Conservation (phyloP, 306 rosid genomes). For the Leucaena leucocephala region DNA sequence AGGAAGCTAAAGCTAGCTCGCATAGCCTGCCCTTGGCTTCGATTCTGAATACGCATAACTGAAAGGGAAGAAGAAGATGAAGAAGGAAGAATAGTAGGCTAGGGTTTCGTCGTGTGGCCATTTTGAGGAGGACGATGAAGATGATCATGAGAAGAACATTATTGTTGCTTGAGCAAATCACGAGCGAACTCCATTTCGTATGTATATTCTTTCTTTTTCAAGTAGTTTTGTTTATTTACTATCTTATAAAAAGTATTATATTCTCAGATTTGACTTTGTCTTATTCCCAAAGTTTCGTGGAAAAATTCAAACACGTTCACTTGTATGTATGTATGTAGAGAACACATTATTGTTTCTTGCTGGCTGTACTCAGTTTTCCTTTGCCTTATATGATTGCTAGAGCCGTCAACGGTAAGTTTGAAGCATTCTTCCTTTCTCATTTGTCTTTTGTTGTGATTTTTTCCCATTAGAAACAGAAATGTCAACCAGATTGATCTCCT, state of each 20-base stretch:
- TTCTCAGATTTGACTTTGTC: not conserved
- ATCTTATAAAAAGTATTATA: too few species aligned
- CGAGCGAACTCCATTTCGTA: not conserved
- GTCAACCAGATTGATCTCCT: too few species aligned
- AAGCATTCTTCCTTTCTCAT: slow-evolving; percentile 10
- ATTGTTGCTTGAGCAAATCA: not conserved
- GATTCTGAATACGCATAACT: slow-evolving; percentile 30
- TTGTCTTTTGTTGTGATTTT: not conserved
- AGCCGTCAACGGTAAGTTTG: slow-evolving; percentile 5
- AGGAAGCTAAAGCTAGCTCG: slow-evolving; percentile 65
- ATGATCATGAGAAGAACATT: not conserved
- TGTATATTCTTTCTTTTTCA: not conserved
- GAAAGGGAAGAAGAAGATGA: not conserved
- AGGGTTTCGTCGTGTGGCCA: slow-evolving; percentile 31
- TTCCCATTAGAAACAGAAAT: not conserved
- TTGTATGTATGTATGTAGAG: not conserved
- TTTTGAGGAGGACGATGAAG: slow-evolving; percentile 26
- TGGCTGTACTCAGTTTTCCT: not conserved
- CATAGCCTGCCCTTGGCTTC: slow-evolving; percentile 53
- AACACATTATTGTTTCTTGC: not conserved
- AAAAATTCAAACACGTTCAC: not conserved
- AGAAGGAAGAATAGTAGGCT: slow-evolving; percentile 4
- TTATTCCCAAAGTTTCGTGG: not conserved
- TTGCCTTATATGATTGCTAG: not conserved
- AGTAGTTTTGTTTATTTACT: too few species aligned